Evolutionary conservation across 2,329 filamentous ascomycete species (phyloP).

Genomic region (Aspergillus fischeri): DNA sequence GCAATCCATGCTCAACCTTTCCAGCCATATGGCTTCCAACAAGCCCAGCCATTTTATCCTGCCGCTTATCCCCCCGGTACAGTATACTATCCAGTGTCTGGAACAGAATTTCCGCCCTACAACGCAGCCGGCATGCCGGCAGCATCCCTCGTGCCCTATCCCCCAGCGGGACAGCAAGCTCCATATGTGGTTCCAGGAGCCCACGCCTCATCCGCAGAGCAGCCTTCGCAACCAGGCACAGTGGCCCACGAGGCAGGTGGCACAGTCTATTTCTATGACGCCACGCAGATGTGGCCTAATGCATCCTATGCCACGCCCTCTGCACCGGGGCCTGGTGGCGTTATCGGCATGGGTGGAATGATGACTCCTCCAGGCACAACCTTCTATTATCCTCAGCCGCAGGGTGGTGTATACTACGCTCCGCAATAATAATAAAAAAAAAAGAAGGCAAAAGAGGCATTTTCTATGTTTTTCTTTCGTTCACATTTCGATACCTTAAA

Average conservation of each 20-base stretch:
- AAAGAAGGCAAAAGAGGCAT: conserved; percentile 1
- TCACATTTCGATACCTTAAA: not conserved
- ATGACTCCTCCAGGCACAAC: conserved; percentile 59
- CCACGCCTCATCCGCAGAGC: conserved; percentile 28
- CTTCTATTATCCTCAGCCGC: conserved; percentile 54
- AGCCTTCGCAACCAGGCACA: conserved; percentile 49
- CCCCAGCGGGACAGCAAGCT: conserved; percentile 51
- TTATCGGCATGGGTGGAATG: conserved; percentile 73
- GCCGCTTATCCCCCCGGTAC: conserved; percentile 55
- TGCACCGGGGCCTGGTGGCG: conserved; percentile 48
- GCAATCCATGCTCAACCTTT: conserved; percentile 88
- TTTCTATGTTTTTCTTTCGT: not conserved
- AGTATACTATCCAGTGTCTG: conserved; percentile 64
- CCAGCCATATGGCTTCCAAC: conserved; percentile 67
- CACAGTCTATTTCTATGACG: conserved; percentile 92
- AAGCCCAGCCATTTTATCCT: conserved; percentile 54
- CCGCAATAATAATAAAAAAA: conserved; percentile 22
- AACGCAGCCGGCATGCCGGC: conserved; percentile 45
- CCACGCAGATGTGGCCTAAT: conserved; percentile 59
- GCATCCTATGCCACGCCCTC: conserved; percentile 50
- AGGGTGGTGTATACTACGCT: conserved; percentile 60
- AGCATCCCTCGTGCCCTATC: conserved; percentile 51
- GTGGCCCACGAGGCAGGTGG: conserved; percentile 88
- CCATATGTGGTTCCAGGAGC: conserved; percentile 32
- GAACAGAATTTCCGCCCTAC: conserved; percentile 39